Evolutionary conservation across 2,329 filamentous ascomycete species (phyloP).

Genomic region (Colletotrichum sp.): DNA sequence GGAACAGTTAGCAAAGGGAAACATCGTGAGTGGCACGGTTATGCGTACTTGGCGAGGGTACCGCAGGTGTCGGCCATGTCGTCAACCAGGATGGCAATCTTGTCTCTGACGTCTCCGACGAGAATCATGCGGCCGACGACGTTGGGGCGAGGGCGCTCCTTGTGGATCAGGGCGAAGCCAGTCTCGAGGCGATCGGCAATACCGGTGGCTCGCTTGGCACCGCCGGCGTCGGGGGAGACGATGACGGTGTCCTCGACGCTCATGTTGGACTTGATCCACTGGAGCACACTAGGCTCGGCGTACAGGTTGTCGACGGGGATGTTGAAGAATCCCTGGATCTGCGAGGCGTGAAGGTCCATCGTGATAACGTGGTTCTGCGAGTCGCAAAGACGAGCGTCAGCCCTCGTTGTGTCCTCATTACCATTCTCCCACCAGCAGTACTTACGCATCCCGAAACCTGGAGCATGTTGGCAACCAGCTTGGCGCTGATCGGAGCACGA

Average conservation of each 20-base stretch:
- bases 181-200: constrained; percentile 86
- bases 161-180: constrained; percentile 87
- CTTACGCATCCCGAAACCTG: constrained; percentile 76
- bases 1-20: neutral
- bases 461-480: constrained; percentile 91
- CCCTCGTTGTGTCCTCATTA: neutral
- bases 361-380: constrained; percentile 65
- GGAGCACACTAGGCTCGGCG: constrained; percentile 82
- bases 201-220: constrained; percentile 84
- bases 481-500: constrained; percentile 85
- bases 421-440: neutral
- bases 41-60: constrained; percentile 80
- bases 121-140: constrained; percentile 92
- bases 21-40: neutral
- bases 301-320: constrained; percentile 73
- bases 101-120: constrained; percentile 91
- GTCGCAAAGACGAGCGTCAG: neutral
- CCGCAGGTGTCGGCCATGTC: constrained; percentile 98
- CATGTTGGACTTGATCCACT: constrained; percentile 83
- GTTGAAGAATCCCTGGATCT: constrained; percentile 91
- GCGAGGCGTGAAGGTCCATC: constrained; percentile 86
- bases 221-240: constrained; percentile 85
- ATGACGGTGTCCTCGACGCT: constrained; percentile 80
- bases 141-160: constrained; percentile 68
- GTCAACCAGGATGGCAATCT: constrained; percentile 94